Percentiles rank a stretch among this genome's conserved stretches.
phyloP scores from a whole-genome alignment of 208 protist species.

The Balamuthia mandrillaris region DNA sequence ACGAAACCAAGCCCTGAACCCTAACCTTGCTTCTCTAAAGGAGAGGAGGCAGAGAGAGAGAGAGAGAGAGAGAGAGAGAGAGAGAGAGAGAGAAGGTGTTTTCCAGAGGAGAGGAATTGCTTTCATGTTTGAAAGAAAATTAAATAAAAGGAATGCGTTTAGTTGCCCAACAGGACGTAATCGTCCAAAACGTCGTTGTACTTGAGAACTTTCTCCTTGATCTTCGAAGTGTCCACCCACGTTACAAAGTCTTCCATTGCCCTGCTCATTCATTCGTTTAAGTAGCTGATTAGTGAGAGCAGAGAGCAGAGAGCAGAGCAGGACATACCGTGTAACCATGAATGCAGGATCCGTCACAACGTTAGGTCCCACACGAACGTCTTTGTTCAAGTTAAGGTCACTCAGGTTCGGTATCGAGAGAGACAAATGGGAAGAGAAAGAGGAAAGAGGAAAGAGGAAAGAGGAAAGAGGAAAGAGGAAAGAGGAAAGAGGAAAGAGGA shows the following conservation, averaged over 20 bases:
- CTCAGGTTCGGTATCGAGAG: neutral
- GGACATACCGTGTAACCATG: constrained; percentile 68
- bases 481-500: neutral
- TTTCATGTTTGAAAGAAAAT: too few relatives aligned
- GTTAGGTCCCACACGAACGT: constrained; percentile 78
- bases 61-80: too few relatives aligned
- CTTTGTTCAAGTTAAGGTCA: neutral
- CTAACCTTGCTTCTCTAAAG: too few relatives aligned
- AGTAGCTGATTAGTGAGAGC: neutral
- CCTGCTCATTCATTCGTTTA: neutral
- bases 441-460: neutral
- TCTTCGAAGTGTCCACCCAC: constrained; percentile 79
- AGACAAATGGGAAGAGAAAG: neutral
- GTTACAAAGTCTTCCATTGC: constrained; percentile 80
- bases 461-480: neutral
- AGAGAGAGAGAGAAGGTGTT: too few relatives aligned
- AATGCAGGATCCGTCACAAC: constrained; percentile 77
- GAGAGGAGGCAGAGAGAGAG: too few relatives aligned
- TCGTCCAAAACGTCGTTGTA: constrained; percentile 82
- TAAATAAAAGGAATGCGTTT: too few relatives aligned
- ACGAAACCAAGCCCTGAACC: too few relatives aligned
- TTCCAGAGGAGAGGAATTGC: too few relatives aligned
- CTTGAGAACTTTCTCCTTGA: constrained; percentile 73
- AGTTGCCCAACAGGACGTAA: constrained; percentile 59
- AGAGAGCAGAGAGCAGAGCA: neutral